Evolutionary conservation across 2,329 filamentous ascomycete species (phyloP), one percentile per base, ranked within the genome.

Genomic region (Incumbomyces lentus): DNA sequence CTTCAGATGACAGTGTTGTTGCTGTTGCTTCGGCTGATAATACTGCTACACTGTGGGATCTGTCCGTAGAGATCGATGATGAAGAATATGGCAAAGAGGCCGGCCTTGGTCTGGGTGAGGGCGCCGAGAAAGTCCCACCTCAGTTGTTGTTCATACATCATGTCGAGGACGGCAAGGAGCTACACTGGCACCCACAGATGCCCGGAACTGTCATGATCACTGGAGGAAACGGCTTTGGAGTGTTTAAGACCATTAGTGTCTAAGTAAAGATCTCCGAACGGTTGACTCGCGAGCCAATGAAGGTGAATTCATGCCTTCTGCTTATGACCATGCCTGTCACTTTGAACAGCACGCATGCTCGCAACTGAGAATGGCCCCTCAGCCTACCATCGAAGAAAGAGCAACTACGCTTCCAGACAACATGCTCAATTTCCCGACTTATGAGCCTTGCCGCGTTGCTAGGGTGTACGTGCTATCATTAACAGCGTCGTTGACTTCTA

Each of bases 171-270:
- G 88, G 88, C 47, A 96, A 95, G 76, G 92, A 98, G 68, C 70
- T 89, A 32, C 92, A 98, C 69, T 98, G 92, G 90, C 90, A 96
- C 69, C 85, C 84, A 30, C 92, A 98, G 70, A 95, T 96, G 62
- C 85, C 87, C 1, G 92, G 92, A 26, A 81, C 81, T 30, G 69
- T 96, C 51, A 82, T 96, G 68, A 88, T 87, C 1, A 98, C 92
- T 1, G 92, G 92, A 8, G 84, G 88, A 60, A 82, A 82, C 66
- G 80, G 81, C 43, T 95, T 98, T 67, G 76, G 76, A 60, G 80
- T 88, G 40, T 86, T 89, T 68, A 81, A 84, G 64, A 89, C 85
- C 1, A 90, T 90, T 61, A 87, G 82, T 63, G 84, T 89, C 47
- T 89, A n/a, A 26, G 13, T 40, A 35, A 35, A 12, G n/a, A 35